Conservation (phyloP, 768 basidiomycete genomes). For the Agrocybe pediades region DNA sequence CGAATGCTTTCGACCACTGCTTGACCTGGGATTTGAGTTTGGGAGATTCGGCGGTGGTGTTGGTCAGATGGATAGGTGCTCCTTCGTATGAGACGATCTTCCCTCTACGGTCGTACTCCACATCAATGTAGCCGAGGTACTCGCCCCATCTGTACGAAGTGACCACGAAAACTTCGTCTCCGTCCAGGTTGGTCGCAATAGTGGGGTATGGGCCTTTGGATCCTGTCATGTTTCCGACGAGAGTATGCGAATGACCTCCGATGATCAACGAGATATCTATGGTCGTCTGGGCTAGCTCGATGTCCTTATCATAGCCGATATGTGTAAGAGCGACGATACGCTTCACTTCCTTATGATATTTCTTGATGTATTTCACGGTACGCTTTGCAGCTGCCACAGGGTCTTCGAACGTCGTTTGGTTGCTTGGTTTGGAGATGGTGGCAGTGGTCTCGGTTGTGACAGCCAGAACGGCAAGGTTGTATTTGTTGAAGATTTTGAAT, state of each 20-base stretch:
- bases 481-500: constrained; percentile 39
- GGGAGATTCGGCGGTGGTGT: constrained; percentile 34
- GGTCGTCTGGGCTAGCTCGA: constrained; percentile 39
- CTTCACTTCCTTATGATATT: constrained; percentile 30
- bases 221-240: constrained; percentile 40
- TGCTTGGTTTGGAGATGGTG: constrained; percentile 37
- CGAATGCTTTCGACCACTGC: constrained; percentile 42
- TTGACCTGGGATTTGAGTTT: constrained; percentile 38
- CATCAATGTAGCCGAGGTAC: constrained; percentile 45
- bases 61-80: constrained; percentile 43
- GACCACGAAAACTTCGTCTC: constrained; percentile 50
- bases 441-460: constrained; percentile 44
- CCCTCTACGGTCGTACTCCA: constrained; percentile 40
- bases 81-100: constrained; percentile 41
- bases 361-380: constrained; percentile 37
- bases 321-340: constrained; percentile 48
- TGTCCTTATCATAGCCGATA: constrained; percentile 46
- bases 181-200: constrained; percentile 40
- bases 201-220: constrained; percentile 47
- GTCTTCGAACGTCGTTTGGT: constrained; percentile 39
- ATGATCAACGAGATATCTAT: constrained; percentile 41
- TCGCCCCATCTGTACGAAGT: constrained; percentile 49
- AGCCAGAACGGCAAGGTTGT: constrained; percentile 42
- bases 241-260: constrained; percentile 48
- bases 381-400: constrained; percentile 36